Evolutionary conservation across 306 rosid species (phyloP).

Genomic region (Geum urbanum): DNA sequence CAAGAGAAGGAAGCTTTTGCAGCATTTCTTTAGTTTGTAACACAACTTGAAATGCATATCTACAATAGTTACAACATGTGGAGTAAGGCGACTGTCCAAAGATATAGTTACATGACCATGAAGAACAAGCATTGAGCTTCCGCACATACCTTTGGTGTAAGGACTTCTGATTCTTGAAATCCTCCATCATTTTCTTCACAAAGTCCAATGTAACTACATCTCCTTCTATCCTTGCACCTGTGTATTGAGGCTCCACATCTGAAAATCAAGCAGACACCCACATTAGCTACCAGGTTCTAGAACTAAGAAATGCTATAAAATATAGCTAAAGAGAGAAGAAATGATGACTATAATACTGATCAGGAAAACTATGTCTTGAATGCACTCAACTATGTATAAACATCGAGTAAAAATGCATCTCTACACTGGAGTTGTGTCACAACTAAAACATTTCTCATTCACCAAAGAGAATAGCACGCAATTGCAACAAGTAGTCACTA

Average conservation of each 20-base stretch:
- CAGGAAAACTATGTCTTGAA: background rate
- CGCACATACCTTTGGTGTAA: slow-evolving; percentile 76
- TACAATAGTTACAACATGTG: slow-evolving; percentile 28
- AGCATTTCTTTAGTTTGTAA: slow-evolving; percentile 75
- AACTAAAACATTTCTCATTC: background rate
- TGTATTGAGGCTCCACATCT: slow-evolving; percentile 91
- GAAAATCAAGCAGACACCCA: slow-evolving; percentile 35
- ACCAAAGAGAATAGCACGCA: slow-evolving; percentile 8
- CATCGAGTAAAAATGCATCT: background rate
- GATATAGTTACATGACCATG: slow-evolving; percentile 3
- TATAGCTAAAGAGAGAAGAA: background rate
- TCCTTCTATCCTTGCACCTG: slow-evolving; percentile 94
- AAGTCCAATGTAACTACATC: slow-evolving; percentile 85
- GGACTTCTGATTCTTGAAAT: slow-evolving; percentile 84
- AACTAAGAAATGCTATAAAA: background rate
- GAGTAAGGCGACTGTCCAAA: slow-evolving; percentile 19
- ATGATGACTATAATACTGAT: background rate
- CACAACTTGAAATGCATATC: slow-evolving; percentile 96
- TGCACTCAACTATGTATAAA: background rate
- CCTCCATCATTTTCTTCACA: slow-evolving; percentile 94
- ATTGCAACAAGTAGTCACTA: background rate
- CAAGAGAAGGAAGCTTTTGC: slow-evolving; percentile 84
- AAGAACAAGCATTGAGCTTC: slow-evolving; percentile 9
- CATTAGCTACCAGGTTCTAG: slow-evolving; percentile 22
- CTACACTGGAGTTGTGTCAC: background rate